Evolutionary conservation across 2,329 filamentous ascomycete genomes (phyloP).

Genomic region (Ilyonectria mors-panacis): DNA sequence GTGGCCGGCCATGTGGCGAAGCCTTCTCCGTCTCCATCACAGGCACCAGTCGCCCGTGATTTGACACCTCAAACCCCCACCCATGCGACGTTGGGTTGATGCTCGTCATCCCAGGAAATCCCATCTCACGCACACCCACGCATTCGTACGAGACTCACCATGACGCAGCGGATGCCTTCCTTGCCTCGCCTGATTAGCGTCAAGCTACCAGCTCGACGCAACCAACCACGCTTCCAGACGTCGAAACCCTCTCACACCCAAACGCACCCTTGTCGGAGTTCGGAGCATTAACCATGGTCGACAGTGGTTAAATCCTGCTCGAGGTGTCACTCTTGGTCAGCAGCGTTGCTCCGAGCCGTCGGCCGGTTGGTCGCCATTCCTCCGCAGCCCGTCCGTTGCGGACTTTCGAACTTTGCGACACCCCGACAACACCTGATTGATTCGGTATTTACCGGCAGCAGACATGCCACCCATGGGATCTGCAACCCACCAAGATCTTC

Average conservation of each 20-base stretch:
- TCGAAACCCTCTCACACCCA: neutral
- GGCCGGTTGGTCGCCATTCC: slow-evolving; percentile 5
- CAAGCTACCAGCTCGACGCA: neutral
- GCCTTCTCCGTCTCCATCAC: neutral
- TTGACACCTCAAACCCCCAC: neutral
- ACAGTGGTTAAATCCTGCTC: neutral
- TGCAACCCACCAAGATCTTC: slow-evolving; percentile 28
- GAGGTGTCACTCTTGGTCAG: slow-evolving; percentile 1
- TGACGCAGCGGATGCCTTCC: neutral
- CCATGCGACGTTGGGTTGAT: neutral
- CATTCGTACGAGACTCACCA: neutral
- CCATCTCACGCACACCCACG: neutral
- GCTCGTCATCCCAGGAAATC: neutral
- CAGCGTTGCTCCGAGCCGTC: slow-evolving; percentile 1
- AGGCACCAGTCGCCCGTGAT: slow-evolving; percentile 7
- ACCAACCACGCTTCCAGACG: neutral
- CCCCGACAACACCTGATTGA: neutral
- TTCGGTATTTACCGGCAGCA: slow-evolving; percentile 18
- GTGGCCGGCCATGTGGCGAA: slow-evolving; percentile 10
- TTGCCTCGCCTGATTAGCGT: neutral
- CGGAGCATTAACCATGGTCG: neutral
- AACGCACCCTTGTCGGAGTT: neutral
- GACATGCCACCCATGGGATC: slow-evolving; percentile 10
- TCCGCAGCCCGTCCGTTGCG: slow-evolving; percentile 23
- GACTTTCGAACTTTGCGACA: slow-evolving; percentile 22